Evolutionary conservation across 805 yeast species (phyloP), one percentile per base, ranked within the genome.

Genomic region (Metschnikowia shivogae): DNA sequence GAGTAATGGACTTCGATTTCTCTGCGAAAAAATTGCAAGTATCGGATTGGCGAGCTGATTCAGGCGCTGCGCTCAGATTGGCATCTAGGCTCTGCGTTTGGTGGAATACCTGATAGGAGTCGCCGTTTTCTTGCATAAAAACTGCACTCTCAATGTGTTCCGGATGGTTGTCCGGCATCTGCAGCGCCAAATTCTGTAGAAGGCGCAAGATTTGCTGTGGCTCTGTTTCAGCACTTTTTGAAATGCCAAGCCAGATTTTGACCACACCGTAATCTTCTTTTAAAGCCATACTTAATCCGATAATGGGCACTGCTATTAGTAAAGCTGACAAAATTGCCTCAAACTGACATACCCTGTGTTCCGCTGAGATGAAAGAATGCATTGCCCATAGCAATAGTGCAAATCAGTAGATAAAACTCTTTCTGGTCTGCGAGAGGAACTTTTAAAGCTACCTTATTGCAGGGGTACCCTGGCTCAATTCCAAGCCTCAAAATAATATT

Each of bases 301-400:
- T 41, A 10, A 50, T 44, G 6, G 48, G 48, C 5, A 42, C 54
- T 50, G 27, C 6, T 10, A 49, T 49, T 43, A 47, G 51, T 46
- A 35, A 5, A 11, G 11, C 7, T 12, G 6, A 5, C 14, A 14
- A 26, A 19, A 11, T 5, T 13, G 14, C 8, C 7, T 10, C 13
- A 11, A 36, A 12, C 5, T 6, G 34, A 43, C 49, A 7, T 35
- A 46, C 49, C 26, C 12, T 34, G 31, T 20, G 28, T 22, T 10
- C 34, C 38, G 36, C 17, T 13, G 6, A 30, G 34, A 6, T 14
- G 32, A 32, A 31, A 34, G 13, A 46, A 28, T 9, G 6, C 11
- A 34, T 22, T 36, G 13, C 30, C 34, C 37, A 45, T 35, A n/a
- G 44, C 42, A 7, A 30, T 14, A 8, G 17, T 28, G 9, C 45